Evolutionary conservation across 169 alveolate species (phyloP).

Genomic region (Plasmodium gonderi): DNA sequence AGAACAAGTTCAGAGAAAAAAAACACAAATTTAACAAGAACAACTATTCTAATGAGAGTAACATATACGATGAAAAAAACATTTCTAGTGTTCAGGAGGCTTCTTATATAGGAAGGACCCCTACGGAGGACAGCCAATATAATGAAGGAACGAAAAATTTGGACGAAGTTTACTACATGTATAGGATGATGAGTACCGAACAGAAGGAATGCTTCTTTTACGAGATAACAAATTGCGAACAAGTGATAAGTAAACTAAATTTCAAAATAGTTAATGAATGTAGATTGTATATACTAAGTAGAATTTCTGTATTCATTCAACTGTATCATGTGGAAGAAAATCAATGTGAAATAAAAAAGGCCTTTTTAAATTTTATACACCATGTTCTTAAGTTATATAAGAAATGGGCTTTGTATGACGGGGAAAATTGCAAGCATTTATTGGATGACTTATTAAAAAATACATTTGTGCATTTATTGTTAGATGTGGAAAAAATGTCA

Average conservation of each 20-base stretch:
- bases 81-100: too few species aligned
- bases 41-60: too few species aligned
- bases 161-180: neutral
- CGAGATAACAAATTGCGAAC: constrained; percentile 33
- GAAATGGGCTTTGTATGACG: constrained; percentile 48
- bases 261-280: constrained; percentile 46
- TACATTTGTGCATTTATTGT: constrained; percentile 14
- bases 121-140: neutral
- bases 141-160: neutral
- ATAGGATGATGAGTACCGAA: constrained; percentile 15
- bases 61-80: too few species aligned
- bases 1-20: too few species aligned
- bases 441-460: constrained; percentile 45
- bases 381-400: constrained; percentile 45
- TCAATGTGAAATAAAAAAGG: constrained; percentile 34
- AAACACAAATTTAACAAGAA: too few species aligned
- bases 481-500: constrained; percentile 6
- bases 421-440: constrained; percentile 33
- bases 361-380: constrained; percentile 70
- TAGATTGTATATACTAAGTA: constrained; percentile 55
- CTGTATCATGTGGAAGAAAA: constrained; percentile 35
- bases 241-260: constrained; percentile 19
- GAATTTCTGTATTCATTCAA: constrained; percentile 36
- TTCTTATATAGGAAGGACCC: neutral
- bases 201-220: constrained; percentile 7